Base-by-base conservation (phyloP, 805 yeast genomes). In the Candida succiphila region DNA sequence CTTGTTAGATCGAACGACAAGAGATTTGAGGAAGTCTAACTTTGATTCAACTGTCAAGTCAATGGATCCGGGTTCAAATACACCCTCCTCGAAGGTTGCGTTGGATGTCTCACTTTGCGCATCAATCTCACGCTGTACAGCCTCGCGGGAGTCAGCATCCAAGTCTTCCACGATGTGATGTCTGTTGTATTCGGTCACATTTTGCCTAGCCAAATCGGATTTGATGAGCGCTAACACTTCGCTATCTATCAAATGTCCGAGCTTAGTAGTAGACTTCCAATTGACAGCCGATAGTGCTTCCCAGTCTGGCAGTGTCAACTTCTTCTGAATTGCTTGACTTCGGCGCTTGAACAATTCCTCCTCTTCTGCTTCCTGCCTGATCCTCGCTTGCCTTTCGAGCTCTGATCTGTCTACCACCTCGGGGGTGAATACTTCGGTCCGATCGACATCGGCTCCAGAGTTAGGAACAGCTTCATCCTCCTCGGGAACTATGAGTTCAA, bases 311-410 rank as follows among this genome's bases (percentile, higher is more conserved):
- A 30, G 56, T 0, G 61, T 56, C 7, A 75, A 54, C 0, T 60
- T 67, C 30, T 51, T 47, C 42, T 71, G 73, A 1, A 73, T 51
- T 1, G 59, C 78, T 38, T 58, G 64, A 1, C 80, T 67, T 32
- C 74, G 46, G 24, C 72, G 49, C 5, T 57, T 41, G 23, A 58
- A 38, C 2, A 39, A 33, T 19, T 40, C 35, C 22, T 37, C 37
- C 19, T 32, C 34, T 13, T 41, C 19, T 5, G 26, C 27, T 27
- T 35, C 20, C 17, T 40, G 33, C 27, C 49, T 45, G 17, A 40
- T 35, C 19, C 14, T 34, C 21, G 49, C 51, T 16, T 49, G 56
- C 30, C 38, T 32, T 33, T 48, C 53, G 22, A 41, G 41, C 2
- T 24, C 30, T 7, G 33, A 7, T 30, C 21, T 30, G 17, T 30